phyloP scores from a whole-genome alignment of 257 asterid genomes.

The Solanum appendiculatum region DNA sequence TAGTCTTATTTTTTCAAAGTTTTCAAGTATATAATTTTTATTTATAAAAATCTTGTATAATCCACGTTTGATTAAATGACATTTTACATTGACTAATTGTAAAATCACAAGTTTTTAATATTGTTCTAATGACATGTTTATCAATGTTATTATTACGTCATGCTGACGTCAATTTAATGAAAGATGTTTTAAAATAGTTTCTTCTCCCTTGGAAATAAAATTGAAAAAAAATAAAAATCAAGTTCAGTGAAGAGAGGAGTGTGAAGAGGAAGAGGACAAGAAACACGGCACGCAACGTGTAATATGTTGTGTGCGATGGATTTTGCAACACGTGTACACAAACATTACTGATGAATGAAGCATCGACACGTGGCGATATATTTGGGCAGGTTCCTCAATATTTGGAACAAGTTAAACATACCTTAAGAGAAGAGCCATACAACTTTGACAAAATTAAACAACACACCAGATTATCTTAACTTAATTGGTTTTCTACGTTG shows the following conservation, averaged over 20 bases:
- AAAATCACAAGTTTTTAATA: not conserved
- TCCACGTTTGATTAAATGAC: not conserved
- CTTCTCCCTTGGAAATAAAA: not conserved
- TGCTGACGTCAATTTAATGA: not conserved
- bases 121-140: not conserved
- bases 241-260: not conserved
- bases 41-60: too few relatives aligned
- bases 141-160: not conserved
- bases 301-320: not conserved
- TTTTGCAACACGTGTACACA: not conserved
- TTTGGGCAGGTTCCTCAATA: not conserved
- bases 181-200: not conserved
- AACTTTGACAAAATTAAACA: not conserved
- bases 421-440: not conserved
- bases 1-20: not conserved
- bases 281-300: not conserved
- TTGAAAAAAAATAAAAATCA: not conserved
- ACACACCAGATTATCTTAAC: not conserved
- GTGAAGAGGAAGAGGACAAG: not conserved
- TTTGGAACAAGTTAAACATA: not conserved
- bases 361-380: not conserved
- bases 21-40: not conserved
- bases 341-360: not conserved
- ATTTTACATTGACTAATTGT: not conserved
- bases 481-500: not conserved